phyloP scores from a whole-genome alignment of 2,329 filamentous ascomycete genomes.

The Calonectria multiphialidica region DNA sequence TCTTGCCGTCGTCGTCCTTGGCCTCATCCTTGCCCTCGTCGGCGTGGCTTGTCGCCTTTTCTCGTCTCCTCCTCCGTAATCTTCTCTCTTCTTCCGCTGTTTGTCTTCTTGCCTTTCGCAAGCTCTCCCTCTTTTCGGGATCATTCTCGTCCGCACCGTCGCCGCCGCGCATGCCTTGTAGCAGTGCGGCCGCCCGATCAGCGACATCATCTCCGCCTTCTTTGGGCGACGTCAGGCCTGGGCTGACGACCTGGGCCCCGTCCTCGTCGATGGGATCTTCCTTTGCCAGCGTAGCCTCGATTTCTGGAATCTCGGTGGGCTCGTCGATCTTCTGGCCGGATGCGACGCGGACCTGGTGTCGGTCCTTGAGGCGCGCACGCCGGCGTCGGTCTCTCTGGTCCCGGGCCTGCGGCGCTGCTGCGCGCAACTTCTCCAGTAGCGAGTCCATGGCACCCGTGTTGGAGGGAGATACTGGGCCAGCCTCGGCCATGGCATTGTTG shows the following conservation, averaged over 20 bases:
- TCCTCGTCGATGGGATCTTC: constrained; percentile 60
- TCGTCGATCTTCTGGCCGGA: constrained; percentile 90
- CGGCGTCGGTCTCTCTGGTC: constrained; percentile 91
- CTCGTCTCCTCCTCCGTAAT: constrained; percentile 74
- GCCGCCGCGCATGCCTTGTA: constrained; percentile 84
- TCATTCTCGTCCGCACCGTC: constrained; percentile 67
- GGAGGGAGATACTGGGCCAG: constrained; percentile 72
- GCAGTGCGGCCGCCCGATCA: constrained; percentile 83
- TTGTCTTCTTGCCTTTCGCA: constrained; percentile 73
- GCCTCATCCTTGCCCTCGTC: constrained; percentile 43
- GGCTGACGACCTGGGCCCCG: constrained; percentile 61
- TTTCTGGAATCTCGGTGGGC: constrained; percentile 70
- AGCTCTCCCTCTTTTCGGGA: constrained; percentile 66
- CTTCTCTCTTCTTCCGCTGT: constrained; percentile 84
- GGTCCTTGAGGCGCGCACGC: constrained; percentile 88
- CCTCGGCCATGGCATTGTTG: constrained; percentile 62
- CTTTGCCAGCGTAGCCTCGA: constrained; percentile 55
- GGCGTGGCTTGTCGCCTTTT: constrained; percentile 62
- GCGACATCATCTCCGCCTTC: constrained; percentile 80
- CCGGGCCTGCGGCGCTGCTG: constrained; percentile 88
- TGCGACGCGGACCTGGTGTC: constrained; percentile 89
- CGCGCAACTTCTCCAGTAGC: constrained; percentile 92
- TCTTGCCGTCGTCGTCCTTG: constrained; percentile 34
- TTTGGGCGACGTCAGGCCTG: constrained; percentile 58
- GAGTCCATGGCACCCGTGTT: constrained; percentile 96